Evolutionary conservation across 73 alveolate species (phyloP).

Genomic region (Tetrahymena thermophila): DNA sequence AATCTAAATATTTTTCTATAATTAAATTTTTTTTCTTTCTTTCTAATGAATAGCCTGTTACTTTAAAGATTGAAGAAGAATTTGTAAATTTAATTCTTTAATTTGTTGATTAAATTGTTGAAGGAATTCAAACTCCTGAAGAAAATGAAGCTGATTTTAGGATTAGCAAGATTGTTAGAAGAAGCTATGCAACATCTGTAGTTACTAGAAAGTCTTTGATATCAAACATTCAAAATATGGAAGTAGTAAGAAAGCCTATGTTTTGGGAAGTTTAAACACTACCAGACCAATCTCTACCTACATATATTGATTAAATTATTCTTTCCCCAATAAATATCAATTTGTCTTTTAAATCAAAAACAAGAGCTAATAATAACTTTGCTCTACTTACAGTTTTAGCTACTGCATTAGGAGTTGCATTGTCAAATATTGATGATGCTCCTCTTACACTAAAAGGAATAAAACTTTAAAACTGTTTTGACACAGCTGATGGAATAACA

Average conservation of each 20-base stretch:
- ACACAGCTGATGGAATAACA: constrained; percentile 43
- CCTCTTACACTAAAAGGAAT: constrained; percentile 60
- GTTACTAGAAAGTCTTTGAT: background rate
- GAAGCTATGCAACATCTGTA: background rate
- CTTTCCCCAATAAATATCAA: constrained; percentile 3
- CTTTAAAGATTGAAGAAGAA: background rate
- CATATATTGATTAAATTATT: constrained; percentile 13
- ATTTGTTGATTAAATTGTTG: background rate
- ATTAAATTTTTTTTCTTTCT: background rate
- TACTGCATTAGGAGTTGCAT: constrained; percentile 63
- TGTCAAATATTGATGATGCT: constrained; percentile 73
- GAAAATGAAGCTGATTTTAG: background rate
- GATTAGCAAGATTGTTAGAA: background rate
- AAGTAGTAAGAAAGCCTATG: background rate
- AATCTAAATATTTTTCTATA: background rate
- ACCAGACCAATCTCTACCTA: constrained; percentile 17
- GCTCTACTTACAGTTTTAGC: constrained; percentile 20
- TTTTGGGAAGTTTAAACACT: constrained; percentile 23
- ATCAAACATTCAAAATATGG: background rate
- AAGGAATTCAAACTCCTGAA: background rate
- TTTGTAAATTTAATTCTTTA: background rate
- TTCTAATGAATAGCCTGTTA: background rate
- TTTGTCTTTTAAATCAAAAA: background rate
- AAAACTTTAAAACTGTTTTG: constrained; percentile 49
- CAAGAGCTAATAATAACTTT: constrained; percentile 13